Conservation (phyloP, 1,139 yeast genomes). For the Meyerozyma guilliermondii region DNA sequence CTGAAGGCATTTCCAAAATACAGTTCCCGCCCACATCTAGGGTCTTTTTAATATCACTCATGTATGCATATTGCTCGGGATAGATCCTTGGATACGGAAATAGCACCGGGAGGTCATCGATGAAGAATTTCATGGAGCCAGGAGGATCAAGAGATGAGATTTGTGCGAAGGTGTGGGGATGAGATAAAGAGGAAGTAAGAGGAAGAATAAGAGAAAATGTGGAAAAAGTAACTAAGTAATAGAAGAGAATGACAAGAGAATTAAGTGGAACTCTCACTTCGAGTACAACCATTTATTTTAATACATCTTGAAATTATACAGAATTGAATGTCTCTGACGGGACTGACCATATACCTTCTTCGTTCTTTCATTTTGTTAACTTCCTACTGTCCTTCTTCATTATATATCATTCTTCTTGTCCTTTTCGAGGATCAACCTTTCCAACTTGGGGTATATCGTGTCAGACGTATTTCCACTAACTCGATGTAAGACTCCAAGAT, state of each 20-base stretch:
- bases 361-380: too few relatives aligned
- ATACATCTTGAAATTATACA: too few relatives aligned
- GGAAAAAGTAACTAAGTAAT: background rate
- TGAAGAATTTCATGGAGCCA: conserved; percentile 60
- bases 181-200: background rate
- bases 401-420: too few relatives aligned
- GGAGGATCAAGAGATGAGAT: background rate
- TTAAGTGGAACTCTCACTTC: too few relatives aligned
- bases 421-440: conserved; percentile 30
- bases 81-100: conserved; percentile 97
- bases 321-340: too few relatives aligned
- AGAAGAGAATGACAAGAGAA: too few relatives aligned
- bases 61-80: conserved; percentile 97
- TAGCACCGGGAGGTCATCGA: conserved; percentile 90
- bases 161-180: conserved; percentile 1
- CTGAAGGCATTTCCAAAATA: conserved; percentile 99
- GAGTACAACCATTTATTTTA: too few relatives aligned
- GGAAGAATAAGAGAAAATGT: background rate
- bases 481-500: conserved; percentile 47
- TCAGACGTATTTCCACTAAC: conserved; percentile 81
- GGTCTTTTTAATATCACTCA: conserved; percentile 92
- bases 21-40: conserved; percentile 97
- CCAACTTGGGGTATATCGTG: conserved; percentile 70
- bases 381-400: too few relatives aligned
- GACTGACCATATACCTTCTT: too few relatives aligned